Percentiles rank a stretch among this genome's conserved stretches.
Conservation (phyloP, 805 yeast genomes). For the Vanderwaltozyma verrucispora region DNA sequence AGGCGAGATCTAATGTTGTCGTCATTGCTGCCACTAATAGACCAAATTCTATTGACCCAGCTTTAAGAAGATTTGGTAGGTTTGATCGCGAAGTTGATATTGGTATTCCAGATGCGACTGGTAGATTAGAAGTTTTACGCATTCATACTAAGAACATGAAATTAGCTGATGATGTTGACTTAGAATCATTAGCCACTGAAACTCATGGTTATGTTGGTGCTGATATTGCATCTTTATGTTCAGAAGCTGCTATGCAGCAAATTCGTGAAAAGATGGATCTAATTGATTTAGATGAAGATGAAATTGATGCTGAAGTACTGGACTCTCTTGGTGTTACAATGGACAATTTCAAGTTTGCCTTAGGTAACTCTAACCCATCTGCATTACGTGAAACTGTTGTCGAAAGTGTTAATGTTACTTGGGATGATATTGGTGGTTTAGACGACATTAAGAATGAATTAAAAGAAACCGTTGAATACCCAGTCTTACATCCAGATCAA, state of each 20-base stretch:
- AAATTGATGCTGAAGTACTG: conserved; percentile 93
- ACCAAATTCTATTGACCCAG: conserved; percentile 66
- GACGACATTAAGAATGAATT: conserved; percentile 93
- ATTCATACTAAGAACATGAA: conserved; percentile 99
- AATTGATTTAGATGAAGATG: conserved; percentile 40
- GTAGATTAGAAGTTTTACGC: conserved; percentile 92
- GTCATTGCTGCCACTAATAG: conserved; percentile 95
- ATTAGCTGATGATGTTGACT: conserved; percentile 86
- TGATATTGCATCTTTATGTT: conserved; percentile 94
- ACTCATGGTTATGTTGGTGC: conserved; percentile 99
- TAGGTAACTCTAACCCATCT: conserved; percentile 97
- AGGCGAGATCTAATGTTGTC: conserved; percentile 93
- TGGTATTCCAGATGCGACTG: conserved; percentile 96
- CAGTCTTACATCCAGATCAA: conserved; percentile 97
- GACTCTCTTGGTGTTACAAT: conserved; percentile 96
- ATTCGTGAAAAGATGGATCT: conserved; percentile 99
- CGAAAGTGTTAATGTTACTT: conserved; percentile 94
- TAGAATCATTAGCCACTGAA: conserved; percentile 91
- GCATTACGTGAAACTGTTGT: conserved; percentile 99
- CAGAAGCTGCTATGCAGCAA: conserved; percentile 99
- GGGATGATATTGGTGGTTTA: conserved; percentile 99
- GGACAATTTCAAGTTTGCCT: conserved; percentile 97
- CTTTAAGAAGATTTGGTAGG: conserved; percentile 78
- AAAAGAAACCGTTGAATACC: conserved; percentile 98
- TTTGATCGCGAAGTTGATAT: conserved; percentile 86